phyloP scores from a whole-genome alignment of 2,329 filamentous ascomycete genomes.

The Epichloe sylvatica region DNA sequence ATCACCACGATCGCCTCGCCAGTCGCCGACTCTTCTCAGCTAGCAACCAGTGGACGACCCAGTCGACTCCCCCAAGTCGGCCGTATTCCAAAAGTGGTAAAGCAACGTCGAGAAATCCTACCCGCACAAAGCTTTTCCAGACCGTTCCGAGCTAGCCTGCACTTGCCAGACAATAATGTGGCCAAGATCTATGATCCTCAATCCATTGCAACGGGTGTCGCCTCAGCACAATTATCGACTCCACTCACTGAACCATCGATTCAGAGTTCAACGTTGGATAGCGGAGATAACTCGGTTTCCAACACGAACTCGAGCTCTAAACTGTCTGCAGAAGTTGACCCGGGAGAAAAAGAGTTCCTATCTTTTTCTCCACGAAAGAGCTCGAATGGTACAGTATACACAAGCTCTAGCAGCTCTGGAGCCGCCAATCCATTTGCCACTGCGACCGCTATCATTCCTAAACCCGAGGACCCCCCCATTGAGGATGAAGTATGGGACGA shows the following conservation, averaged over 20 bases:
- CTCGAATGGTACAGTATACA: constrained; percentile 44
- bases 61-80: constrained; percentile 69
- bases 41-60: constrained; percentile 11
- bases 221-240: constrained; percentile 26
- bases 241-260: constrained; percentile 23
- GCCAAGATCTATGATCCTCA: constrained; percentile 18
- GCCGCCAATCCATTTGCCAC: constrained; percentile 42
- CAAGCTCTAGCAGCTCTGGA: constrained; percentile 50
- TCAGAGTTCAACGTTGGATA: constrained; percentile 22
- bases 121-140: constrained; percentile 74
- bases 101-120: constrained; percentile 48
- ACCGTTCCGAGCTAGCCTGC: constrained; percentile 51
- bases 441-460: constrained; percentile 53
- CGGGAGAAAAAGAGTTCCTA: constrained; percentile 49
- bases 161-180: constrained; percentile 19
- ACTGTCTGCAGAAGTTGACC: constrained; percentile 17
- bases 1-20: background rate
- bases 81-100: constrained; percentile 71
- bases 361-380: constrained; percentile 59
- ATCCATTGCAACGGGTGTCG: constrained; percentile 36
- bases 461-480: constrained; percentile 42
- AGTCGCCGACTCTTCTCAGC: background rate
- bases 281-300: constrained; percentile 18
- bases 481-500: constrained; percentile 93
- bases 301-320: constrained; percentile 17